Percentiles rank a stretch among this genome's conserved stretches.
Evolutionary conservation across 306 rosid genomes (phyloP).

Genomic region (Prunus davidiana): DNA sequence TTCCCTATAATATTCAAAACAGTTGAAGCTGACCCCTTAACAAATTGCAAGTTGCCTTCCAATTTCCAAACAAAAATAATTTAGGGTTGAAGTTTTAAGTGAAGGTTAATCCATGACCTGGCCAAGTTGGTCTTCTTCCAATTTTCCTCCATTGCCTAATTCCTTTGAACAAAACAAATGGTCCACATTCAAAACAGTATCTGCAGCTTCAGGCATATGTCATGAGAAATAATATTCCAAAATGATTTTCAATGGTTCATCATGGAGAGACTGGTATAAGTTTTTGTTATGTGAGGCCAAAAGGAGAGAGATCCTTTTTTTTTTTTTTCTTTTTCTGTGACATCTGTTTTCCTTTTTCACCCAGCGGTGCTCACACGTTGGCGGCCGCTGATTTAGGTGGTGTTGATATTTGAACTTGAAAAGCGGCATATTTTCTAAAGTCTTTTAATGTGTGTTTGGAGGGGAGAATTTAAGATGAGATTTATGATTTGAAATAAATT

Average conservation of each 20-base stretch:
- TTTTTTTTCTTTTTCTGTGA: too few relatives aligned
- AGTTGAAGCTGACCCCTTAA: not conserved
- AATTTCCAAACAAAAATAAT: not conserved
- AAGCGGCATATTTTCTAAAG: not conserved
- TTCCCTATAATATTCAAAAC: not conserved
- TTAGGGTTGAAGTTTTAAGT: not conserved
- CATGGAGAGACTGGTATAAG: not conserved
- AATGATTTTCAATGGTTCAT: not conserved
- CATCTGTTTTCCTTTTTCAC: not conserved
- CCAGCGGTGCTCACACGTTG: not conserved
- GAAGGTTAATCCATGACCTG: conserved; percentile 1
- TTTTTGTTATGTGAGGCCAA: not conserved
- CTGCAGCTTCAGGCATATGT: not conserved
- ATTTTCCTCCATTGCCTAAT: not conserved
- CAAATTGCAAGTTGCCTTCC: not conserved
- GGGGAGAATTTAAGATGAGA: not conserved
- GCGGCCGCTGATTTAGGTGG: not conserved
- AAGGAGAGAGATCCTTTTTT: not conserved
- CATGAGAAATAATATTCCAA: not conserved
- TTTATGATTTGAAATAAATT: not conserved
- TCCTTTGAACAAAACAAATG: not conserved
- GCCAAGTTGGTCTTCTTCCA: not conserved
- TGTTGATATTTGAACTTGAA: not conserved
- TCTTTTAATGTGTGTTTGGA: not conserved
- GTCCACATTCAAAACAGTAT: not conserved